Conservation (phyloP, 2,329 filamentous ascomycete species). For the Penicillium sp. region DNA sequence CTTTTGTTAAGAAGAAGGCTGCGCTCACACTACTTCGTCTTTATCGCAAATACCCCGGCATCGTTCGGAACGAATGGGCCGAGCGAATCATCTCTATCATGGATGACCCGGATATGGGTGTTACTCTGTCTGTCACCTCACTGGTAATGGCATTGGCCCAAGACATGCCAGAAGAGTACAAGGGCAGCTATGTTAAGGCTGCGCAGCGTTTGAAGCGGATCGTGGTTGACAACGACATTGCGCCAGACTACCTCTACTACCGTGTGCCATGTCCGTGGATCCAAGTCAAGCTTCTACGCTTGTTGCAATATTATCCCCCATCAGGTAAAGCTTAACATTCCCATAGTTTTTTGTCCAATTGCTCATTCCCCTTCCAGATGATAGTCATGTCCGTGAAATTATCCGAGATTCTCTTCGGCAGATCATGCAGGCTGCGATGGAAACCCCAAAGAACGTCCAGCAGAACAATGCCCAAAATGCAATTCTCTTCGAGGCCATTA, state of each 20-base stretch:
- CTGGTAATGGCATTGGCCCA: constrained; percentile 92
- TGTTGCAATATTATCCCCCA: constrained; percentile 94
- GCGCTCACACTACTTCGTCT: constrained; percentile 88
- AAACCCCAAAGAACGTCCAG: constrained; percentile 96
- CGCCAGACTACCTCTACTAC: constrained; percentile 94
- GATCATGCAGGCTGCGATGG: constrained; percentile 87
- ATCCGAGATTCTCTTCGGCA: constrained; percentile 89
- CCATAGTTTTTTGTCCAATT: not conserved
- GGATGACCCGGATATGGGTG: constrained; percentile 93
- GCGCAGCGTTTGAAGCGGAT: constrained; percentile 86
- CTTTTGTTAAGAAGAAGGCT: constrained; percentile 99
- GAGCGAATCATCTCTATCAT: constrained; percentile 98
- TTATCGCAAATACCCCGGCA: constrained; percentile 90
- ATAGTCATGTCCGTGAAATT: constrained; percentile 86
- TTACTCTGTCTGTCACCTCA: constrained; percentile 92
- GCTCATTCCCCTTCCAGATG: constrained; percentile 58
- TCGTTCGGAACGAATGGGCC: constrained; percentile 95
- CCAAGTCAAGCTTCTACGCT: constrained; percentile 86
- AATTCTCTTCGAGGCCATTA: constrained; percentile 96
- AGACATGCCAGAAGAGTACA: constrained; percentile 92
- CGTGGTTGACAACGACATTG: constrained; percentile 84
- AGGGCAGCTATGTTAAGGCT: constrained; percentile 90
- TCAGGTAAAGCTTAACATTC: constrained; percentile 63
- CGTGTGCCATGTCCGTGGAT: constrained; percentile 99
- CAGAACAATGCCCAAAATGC: constrained; percentile 99